phyloP scores from a whole-genome alignment of 2,329 filamentous ascomycete species.

The Scedosporium minutisporum region DNA sequence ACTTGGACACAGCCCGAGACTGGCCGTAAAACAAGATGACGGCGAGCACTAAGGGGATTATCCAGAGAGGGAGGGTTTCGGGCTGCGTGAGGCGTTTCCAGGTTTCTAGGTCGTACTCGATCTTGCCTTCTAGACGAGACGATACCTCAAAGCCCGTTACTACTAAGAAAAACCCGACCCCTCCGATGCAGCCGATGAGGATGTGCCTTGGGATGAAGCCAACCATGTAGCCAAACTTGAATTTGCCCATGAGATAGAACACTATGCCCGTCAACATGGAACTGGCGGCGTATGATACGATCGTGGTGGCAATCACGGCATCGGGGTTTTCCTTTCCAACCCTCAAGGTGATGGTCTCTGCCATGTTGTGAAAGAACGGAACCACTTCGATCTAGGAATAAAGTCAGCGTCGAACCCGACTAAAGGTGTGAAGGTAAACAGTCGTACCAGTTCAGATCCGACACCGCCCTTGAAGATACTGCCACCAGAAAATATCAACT shows the following conservation, averaged over 20 bases:
- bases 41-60: conserved; percentile 66
- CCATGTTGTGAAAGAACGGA: conserved; percentile 98
- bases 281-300: conserved; percentile 81
- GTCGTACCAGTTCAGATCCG: conserved; percentile 74
- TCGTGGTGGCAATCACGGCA: conserved; percentile 86
- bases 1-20: conserved; percentile 67
- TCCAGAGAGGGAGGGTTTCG: conserved; percentile 75
- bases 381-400: conserved; percentile 75
- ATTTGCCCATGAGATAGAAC: conserved; percentile 83
- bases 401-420: background rate
- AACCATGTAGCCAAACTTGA: conserved; percentile 81
- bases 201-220: conserved; percentile 97
- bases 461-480: conserved; percentile 87
- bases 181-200: conserved; percentile 91
- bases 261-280: conserved; percentile 84
- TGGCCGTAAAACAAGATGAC: conserved; percentile 68
- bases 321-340: conserved; percentile 75
- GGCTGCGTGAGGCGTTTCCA: conserved; percentile 61
- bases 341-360: conserved; percentile 68
- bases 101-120: conserved; percentile 72
- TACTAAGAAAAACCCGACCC: conserved; percentile 90
- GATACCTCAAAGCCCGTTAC: conserved; percentile 91
- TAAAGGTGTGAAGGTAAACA: background rate
- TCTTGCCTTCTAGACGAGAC: conserved; percentile 73
- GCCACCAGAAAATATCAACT: conserved; percentile 77